Conservation (phyloP, 2,329 filamentous ascomycete genomes). For the Calonectria pteridis region DNA sequence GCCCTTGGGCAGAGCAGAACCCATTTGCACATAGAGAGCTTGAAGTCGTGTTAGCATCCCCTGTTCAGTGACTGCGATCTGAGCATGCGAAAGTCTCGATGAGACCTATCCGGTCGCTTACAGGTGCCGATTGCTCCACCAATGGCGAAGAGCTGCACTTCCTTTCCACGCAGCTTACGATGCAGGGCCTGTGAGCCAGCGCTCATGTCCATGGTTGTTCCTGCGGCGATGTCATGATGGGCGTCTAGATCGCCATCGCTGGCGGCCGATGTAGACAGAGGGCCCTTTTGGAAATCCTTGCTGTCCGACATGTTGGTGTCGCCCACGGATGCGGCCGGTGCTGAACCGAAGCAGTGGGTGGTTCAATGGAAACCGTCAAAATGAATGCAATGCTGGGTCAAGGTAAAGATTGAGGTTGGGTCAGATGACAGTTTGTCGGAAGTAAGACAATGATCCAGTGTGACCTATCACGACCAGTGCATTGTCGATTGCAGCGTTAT, state of each 20-base stretch:
- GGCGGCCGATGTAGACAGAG: not conserved
- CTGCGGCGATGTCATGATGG: not conserved
- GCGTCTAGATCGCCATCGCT: not conserved
- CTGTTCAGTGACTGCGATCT: not conserved
- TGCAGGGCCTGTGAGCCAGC: constrained; percentile 20
- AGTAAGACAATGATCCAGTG: not conserved
- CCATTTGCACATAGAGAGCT: constrained; percentile 27
- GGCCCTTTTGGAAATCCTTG: not conserved
- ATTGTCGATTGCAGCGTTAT: not conserved
- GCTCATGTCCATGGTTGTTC: not conserved
- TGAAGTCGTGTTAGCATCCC: not conserved
- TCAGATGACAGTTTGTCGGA: not conserved
- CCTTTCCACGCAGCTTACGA: constrained; percentile 22
- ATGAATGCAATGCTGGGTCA: not conserved
- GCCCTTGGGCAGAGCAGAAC: constrained; percentile 23
- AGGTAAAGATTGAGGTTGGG: not conserved
- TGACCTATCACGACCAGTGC: not conserved
- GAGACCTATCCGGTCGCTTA: not conserved
- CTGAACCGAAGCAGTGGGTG: not conserved
- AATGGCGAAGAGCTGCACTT: constrained; percentile 28
- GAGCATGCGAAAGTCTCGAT: not conserved
- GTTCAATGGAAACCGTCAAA: not conserved
- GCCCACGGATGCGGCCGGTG: not conserved
- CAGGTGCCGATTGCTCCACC: constrained; percentile 26
- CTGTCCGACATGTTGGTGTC: not conserved